phyloP scores from a whole-genome alignment of 176 grass and related monocot genomes.

The Poa annua region DNA sequence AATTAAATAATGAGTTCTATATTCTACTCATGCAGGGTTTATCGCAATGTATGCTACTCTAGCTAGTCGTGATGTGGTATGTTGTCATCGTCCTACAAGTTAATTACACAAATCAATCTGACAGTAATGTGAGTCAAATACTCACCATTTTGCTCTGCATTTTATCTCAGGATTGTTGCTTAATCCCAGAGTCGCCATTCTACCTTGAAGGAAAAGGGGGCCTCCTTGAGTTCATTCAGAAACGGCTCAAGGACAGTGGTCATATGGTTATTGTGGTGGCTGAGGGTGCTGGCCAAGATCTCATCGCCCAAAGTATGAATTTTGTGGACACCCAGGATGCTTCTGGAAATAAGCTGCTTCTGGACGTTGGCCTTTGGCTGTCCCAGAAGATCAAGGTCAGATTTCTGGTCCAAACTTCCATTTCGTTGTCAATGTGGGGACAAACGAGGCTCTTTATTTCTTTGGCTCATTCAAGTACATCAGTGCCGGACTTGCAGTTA shows the following conservation, averaged over 20 bases:
- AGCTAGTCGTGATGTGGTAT: conserved; percentile 95
- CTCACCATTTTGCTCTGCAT: conserved; percentile 29
- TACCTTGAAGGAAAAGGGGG: conserved; percentile 95
- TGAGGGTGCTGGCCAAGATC: conserved; percentile 95
- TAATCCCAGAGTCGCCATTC: conserved; percentile 93
- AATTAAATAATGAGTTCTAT: conserved; percentile 19
- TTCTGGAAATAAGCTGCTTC: conserved; percentile 95
- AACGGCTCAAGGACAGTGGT: conserved; percentile 80
- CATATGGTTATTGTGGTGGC: conserved; percentile 99
- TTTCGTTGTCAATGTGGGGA: conserved; percentile 41
- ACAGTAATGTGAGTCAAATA: background rate
- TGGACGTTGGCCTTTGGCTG: conserved; percentile 95
- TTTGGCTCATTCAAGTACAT: background rate
- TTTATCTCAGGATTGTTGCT: conserved; percentile 80
- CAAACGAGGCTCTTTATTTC: conserved; percentile 8
- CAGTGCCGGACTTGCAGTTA: background rate
- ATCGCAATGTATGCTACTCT: conserved; percentile 98
- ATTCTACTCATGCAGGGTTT: conserved; percentile 66
- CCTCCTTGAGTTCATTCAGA: conserved; percentile 79
- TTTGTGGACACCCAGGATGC: conserved; percentile 76
- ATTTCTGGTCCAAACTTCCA: conserved; percentile 34
- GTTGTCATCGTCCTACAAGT: conserved; percentile 12
- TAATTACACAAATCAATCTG: background rate
- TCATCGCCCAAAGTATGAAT: conserved; percentile 77
- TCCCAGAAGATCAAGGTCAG: conserved; percentile 96